Evolutionary conservation across 768 basidiomycete species (phyloP).

Genomic region (Leccinum variicolor): DNA sequence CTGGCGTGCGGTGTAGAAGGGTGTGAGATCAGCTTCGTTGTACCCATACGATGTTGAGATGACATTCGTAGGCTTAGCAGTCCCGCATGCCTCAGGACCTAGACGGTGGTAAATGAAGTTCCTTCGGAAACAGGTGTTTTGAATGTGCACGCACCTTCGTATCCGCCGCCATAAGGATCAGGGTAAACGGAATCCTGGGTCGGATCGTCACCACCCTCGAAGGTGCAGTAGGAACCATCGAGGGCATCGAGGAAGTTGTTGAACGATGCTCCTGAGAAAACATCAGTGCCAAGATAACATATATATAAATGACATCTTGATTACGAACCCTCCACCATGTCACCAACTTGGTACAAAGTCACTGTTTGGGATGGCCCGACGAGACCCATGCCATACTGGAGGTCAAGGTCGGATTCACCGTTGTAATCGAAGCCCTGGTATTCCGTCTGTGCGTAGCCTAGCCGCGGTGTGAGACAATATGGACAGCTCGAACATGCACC

Average conservation of each 20-base stretch:
- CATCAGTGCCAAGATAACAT: conserved; percentile 1
- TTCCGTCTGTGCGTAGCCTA: conserved; percentile 20
- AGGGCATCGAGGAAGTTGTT: conserved; percentile 36
- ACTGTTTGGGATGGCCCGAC: conserved; percentile 22
- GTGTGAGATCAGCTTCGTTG: conserved; percentile 35
- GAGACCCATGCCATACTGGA: conserved; percentile 31
- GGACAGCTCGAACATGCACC: not conserved
- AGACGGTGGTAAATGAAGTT: not conserved
- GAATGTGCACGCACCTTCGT: conserved; percentile 9
- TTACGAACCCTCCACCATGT: conserved; percentile 24
- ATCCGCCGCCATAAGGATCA: conserved; percentile 22
- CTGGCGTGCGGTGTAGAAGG: conserved; percentile 38
- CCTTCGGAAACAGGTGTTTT: not conserved
- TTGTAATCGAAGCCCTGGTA: conserved; percentile 23
- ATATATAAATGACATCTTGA: not conserved
- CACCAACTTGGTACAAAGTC: conserved; percentile 33
- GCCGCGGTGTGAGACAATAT: not conserved
- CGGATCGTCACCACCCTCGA: conserved; percentile 33
- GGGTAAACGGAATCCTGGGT: conserved; percentile 27
- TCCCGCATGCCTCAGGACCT: conserved; percentile 37
- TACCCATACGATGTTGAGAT: conserved; percentile 41
- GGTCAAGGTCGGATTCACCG: conserved; percentile 31
- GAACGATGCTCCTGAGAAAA: conserved; percentile 23
- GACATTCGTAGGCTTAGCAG: conserved; percentile 32
- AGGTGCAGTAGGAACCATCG: conserved; percentile 33